Evolutionary conservation across 768 basidiomycete genomes (phyloP).

Genomic region (Russula earlei): DNA sequence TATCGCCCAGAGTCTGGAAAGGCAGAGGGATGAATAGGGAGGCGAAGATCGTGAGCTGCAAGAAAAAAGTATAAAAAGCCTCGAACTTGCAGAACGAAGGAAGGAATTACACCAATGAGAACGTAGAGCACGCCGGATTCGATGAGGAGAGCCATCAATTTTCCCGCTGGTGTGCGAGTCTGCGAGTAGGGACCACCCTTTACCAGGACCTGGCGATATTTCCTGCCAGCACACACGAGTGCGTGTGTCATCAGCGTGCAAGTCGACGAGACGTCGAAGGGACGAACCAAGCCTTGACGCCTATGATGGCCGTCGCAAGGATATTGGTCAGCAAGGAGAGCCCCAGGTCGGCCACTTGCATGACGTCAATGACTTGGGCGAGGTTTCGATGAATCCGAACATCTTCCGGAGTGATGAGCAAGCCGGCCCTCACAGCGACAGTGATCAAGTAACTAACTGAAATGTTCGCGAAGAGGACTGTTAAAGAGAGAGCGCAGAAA

Average conservation of each 20-base stretch:
- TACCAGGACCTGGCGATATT: background rate
- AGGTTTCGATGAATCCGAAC: background rate
- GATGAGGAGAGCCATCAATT: background rate
- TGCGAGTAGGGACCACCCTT: too few relatives aligned
- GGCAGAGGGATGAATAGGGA: background rate
- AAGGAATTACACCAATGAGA: background rate
- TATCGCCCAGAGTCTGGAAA: background rate
- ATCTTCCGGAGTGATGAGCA: background rate
- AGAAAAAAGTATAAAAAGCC: too few relatives aligned
- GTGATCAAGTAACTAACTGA: background rate
- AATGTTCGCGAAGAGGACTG: background rate
- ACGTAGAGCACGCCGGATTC: constrained; percentile 8
- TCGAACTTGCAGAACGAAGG: background rate
- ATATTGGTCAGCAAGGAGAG: constrained; percentile 4
- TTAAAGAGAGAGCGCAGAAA: background rate
- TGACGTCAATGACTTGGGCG: background rate
- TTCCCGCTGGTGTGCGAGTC: background rate
- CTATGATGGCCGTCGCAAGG: background rate
- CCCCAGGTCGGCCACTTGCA: background rate
- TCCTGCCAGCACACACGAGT: background rate
- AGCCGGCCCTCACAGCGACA: background rate
- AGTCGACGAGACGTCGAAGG: background rate
- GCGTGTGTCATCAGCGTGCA: background rate
- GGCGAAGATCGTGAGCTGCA: background rate
- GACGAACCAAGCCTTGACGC: background rate